Evolutionary conservation across 73 alveolate species (phyloP).

Genomic region (Tetrahymena thermophila): DNA sequence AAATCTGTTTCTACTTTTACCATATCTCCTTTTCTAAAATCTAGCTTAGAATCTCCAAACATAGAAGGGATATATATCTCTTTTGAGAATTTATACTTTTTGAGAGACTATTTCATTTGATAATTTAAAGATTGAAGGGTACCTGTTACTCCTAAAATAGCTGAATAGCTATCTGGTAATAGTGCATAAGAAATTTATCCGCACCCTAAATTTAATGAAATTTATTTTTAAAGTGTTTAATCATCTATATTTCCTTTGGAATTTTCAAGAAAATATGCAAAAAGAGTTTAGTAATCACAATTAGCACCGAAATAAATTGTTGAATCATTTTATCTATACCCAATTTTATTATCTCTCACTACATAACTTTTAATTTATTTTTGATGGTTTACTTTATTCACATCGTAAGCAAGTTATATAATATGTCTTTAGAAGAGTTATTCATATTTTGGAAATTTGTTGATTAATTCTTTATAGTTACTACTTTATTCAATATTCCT

Average conservation of each 20-base stretch:
- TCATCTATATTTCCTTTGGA: neutral
- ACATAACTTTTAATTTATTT: neutral
- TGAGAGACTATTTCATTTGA: neutral
- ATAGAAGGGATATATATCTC: neutral
- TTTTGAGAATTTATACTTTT: neutral
- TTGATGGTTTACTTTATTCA: neutral
- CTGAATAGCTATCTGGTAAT: neutral
- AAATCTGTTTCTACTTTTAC: neutral
- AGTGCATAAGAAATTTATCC: neutral
- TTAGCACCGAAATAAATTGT: neutral
- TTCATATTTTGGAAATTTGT: neutral
- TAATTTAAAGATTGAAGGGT: neutral
- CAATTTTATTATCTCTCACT: neutral
- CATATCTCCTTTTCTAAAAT: neutral
- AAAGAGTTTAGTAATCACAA: neutral
- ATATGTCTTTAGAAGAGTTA: neutral
- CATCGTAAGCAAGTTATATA: neutral
- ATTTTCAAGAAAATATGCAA: neutral
- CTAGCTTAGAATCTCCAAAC: neutral
- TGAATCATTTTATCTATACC: neutral
- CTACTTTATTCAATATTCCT: neutral
- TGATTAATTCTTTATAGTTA: neutral
- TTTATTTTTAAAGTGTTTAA: neutral
- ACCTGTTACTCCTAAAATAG: neutral
- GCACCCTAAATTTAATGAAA: neutral